These are phyloP conservation scores for Epichloe gansuensis DNA, from an alignment of 2,329 filamentous ascomycete genomes.

Conservation along the genomic window DNA sequence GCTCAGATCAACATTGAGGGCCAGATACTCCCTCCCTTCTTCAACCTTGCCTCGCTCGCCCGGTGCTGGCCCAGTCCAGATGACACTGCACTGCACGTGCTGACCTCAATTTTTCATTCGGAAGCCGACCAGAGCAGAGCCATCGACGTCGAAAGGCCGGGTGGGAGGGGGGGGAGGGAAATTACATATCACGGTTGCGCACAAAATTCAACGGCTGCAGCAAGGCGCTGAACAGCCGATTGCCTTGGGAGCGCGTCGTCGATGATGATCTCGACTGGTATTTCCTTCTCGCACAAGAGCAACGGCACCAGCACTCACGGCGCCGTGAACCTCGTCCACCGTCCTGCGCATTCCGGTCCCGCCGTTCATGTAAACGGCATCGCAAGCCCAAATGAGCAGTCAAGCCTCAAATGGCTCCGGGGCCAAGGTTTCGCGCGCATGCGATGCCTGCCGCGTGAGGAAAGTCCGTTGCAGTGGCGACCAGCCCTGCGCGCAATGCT, in stretches of 20 bases:
- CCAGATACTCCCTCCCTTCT: no score
- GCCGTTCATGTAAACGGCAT: slow-evolving; percentile 1
- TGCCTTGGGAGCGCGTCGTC: neutral
- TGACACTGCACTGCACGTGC: no score
- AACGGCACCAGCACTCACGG: neutral
- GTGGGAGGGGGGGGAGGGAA: neutral
- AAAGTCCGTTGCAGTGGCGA: slow-evolving; percentile 25
- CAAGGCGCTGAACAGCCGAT: neutral
- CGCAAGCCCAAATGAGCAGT: slow-evolving; percentile 6
- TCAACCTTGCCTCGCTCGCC: no score
- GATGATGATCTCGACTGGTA: slow-evolving; percentile 2
- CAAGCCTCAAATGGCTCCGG: neutral
- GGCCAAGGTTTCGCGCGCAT: slow-evolving; percentile 17
- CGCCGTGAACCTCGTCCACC: neutral
- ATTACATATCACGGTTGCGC: no score
- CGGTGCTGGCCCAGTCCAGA: no score
- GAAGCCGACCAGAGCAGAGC: no score
- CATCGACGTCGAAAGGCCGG: neutral
- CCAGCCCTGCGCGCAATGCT: slow-evolving; percentile 23
- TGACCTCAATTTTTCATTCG: no score
- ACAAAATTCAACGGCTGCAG: neutral
- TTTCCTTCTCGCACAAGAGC: neutral
- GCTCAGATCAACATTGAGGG: no score
- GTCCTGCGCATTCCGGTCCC: neutral
- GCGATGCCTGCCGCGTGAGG: slow-evolving; percentile 25